A percentile compares a stretch with the other conserved stretches of the same genome.
phyloP scores from a whole-genome alignment of 192 early-diverging fungal species.

The Coemansia sp. region DNA sequence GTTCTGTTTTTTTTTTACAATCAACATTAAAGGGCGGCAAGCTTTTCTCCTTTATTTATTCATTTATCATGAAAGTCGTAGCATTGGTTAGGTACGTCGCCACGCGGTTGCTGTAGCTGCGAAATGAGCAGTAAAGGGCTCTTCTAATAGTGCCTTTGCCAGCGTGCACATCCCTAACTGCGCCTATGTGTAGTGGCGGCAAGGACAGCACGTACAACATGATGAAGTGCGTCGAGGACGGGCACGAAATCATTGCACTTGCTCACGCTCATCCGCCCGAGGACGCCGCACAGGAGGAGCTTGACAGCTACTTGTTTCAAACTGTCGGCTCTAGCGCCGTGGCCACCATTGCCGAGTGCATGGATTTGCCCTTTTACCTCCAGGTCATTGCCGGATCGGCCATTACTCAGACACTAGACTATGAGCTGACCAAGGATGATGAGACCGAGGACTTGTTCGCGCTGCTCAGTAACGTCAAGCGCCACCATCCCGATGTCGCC shows the following conservation, averaged over 20 bases:
- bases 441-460: slow-evolving; percentile 93
- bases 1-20: neutral
- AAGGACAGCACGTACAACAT: slow-evolving; percentile 97
- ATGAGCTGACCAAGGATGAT: slow-evolving; percentile 70
- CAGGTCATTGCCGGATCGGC: slow-evolving; percentile 73
- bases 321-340: slow-evolving; percentile 95
- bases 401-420: slow-evolving; percentile 66
- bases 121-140: neutral
- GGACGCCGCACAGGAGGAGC: slow-evolving; percentile 74
- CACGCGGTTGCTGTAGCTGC: neutral
- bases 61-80: slow-evolving; percentile 41
- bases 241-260: slow-evolving; percentile 90
- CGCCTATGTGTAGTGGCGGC: slow-evolving; percentile 72
- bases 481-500: slow-evolving; percentile 73
- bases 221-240: slow-evolving; percentile 92
- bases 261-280: slow-evolving; percentile 86
- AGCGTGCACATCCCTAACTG: neutral
- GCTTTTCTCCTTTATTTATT: neutral
- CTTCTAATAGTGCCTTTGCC: neutral
- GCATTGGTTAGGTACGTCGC: slow-evolving; percentile 40
- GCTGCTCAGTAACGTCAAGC: slow-evolving; percentile 72
- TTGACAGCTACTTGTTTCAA: slow-evolving; percentile 97
- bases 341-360: slow-evolving; percentile 77
- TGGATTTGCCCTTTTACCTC: slow-evolving; percentile 84
- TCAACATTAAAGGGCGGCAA: neutral